phyloP scores from a whole-genome alignment of 345 rosid species.

The Brassica nigra region DNA sequence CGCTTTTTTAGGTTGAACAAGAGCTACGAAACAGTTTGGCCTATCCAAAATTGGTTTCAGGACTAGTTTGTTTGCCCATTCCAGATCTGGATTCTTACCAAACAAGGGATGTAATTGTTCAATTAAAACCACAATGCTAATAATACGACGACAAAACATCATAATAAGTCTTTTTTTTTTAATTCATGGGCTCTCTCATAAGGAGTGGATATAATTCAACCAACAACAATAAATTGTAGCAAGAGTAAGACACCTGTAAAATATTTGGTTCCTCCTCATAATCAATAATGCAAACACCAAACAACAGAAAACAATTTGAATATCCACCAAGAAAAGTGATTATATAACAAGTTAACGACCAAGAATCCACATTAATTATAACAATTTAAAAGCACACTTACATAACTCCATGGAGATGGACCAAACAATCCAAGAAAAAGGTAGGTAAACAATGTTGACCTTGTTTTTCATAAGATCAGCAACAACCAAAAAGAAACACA shows the following conservation, averaged over 20 bases:
- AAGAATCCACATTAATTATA: slow-evolving; percentile 18
- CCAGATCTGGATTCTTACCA: slow-evolving; percentile 13
- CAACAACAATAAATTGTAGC: not conserved
- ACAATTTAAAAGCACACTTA: slow-evolving; percentile 21
- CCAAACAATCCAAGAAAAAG: slow-evolving; percentile 30
- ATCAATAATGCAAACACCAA: slow-evolving; percentile 22
- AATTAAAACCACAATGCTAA: not conserved
- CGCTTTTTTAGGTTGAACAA: not conserved
- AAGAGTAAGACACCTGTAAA: slow-evolving; percentile 6
- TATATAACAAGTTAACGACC: slow-evolving; percentile 1
- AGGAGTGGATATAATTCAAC: not conserved
- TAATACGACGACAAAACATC: not conserved
- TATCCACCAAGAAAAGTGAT: not conserved
- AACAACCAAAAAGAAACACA: not conserved
- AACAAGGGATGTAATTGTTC: slow-evolving; percentile 17
- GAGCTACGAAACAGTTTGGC: slow-evolving; percentile 20
- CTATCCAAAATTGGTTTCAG: slow-evolving; percentile 24
- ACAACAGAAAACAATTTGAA: slow-evolving; percentile 10
- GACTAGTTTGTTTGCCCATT: slow-evolving; percentile 28
- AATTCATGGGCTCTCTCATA: not conserved
- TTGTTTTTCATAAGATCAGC: slow-evolving; percentile 6
- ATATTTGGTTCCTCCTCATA: slow-evolving; percentile 1
- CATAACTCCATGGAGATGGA: slow-evolving; percentile 29
- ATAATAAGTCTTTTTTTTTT: not conserved
- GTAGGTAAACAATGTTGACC: slow-evolving; percentile 44